Base-by-base conservation (phyloP, 441 rosid species). In the Monsonia emarginata region DNA sequence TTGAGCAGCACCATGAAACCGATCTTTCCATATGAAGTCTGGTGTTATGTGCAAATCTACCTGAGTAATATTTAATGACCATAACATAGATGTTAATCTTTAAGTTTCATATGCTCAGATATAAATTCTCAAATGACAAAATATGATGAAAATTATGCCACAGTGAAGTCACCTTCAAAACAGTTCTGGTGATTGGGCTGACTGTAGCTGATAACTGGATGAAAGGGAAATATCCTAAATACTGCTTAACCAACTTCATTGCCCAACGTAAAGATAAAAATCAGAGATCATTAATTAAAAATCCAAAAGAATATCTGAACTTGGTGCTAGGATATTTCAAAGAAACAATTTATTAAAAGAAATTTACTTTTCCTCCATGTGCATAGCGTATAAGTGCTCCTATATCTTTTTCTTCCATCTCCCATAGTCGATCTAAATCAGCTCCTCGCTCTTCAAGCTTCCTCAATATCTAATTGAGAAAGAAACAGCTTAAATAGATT, bases 101-200 rank as follows among this genome's bases (percentile, higher is more conserved):
- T 14, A 26, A 68, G 30, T 22, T 36, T 26, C 27, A 56, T 44
- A 64, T 16, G 26, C 63, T 50, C 19, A 32, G 31, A 61, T 7
- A 32, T 21, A 57, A 69, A 66, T 30, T 65, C 69, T 56, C 27
- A 18, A 63, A 61, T 63, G 21, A 61, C 40, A 24, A 63, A 16
- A 26, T 57, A 59, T 25, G 63, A 27, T 36, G 34, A 67, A 36
- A 32, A 50, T 64, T 58, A 24, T 52, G 27, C 54, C 65, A 58
- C 59, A 18, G 63, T 19, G 42, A 32, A 69, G 65, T 72, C 79
- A 95, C 99, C 98, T 91, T 95, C 81, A 95, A 78, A 65, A 95
- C 99, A 66, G 98, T 95, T 82, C 99, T 85, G 64, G 99, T 95
- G 78, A 95, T 95, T 77, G 99, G 99, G 81, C 98, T 91, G 26